Evolutionary conservation across 345 rosid genomes (phyloP), one percentile per base, ranked within the genome.

Genomic region (Corymbia maculata): DNA sequence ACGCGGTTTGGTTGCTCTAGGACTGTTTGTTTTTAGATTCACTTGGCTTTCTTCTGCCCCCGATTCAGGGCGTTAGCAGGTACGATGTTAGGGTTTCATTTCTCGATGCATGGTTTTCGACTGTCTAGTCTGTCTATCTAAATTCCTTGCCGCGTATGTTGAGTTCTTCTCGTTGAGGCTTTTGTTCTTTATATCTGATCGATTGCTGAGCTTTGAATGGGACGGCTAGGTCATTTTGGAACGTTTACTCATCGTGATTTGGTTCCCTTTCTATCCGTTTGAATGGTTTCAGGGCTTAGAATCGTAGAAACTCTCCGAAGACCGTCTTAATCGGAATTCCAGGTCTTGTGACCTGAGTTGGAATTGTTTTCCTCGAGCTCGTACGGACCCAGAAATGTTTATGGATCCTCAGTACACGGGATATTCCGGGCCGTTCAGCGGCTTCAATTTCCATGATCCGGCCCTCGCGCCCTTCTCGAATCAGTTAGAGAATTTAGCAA

Each of bases 301-400:
- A 21, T 75, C 26, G 84, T 75, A 42, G 49, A 24, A 75, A 21
- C 49, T 75, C 15, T 19, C 49, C 84, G 84, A 5, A 75, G 84
- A 42, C 49, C 15, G 7, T 10, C 42, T 22, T 10, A 2, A 36
- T 19, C 49, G 44, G 82, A 22, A 75, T 75, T 75, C 49, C 49
- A 10, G 82, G 49, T 86, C 87, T 36, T 13, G 57, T 86, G 68
- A 44, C n/a, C 75, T 0, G 79, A 45, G 79, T 57, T 19, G 5
- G 61, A 30, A 52, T 53, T 91, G 84, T 49, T 52, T 52, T 36
- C n/a, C 87, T 91, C 36, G 88, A 90, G 52, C 87, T 88, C 90
- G 85, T 21, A 24, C 75, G 87, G 84, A 32, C 42, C 19, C 64
- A 86, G 19, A 49, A 75, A 88, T 42, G 87, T 51, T 59, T 59